Conservation (phyloP, 495 filamentous ascomycete genomes). For the Xylaria cubensis region DNA sequence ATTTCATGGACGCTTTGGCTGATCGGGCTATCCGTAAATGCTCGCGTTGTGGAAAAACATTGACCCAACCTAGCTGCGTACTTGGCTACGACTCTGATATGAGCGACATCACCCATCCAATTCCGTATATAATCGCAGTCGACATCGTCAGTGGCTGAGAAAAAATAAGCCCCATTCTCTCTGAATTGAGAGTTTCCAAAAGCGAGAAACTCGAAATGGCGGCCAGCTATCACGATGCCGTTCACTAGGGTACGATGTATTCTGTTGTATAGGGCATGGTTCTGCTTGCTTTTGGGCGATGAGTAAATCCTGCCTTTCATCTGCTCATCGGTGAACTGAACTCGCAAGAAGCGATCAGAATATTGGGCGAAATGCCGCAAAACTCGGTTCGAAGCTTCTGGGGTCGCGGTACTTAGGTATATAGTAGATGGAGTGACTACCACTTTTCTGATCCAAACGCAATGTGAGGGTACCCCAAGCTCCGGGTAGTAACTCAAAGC, state of each 20-base stretch:
- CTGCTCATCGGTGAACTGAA: conserved; percentile 87
- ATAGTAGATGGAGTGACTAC: conserved; percentile 84
- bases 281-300: conserved; percentile 53
- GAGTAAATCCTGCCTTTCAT: conserved; percentile 54
- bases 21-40: conserved; percentile 47
- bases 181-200: conserved; percentile 96
- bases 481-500: conserved; percentile 54
- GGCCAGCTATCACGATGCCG: conserved; percentile 81
- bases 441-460: conserved; percentile 74
- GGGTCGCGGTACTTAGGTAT: conserved; percentile 73
- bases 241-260: conserved; percentile 73
- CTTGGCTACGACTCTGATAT: conserved; percentile 82
- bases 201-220: conserved; percentile 88
- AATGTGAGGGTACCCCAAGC: conserved; percentile 70
- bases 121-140: conserved; percentile 77
- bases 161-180: conserved; percentile 90
- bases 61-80: conserved; percentile 88
- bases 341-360: conserved; percentile 85
- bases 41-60: conserved; percentile 91
- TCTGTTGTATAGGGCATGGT: conserved; percentile 77
- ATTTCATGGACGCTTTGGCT: conserved; percentile 51
- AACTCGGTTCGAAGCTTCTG: conserved; percentile 89
- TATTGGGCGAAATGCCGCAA: conserved; percentile 71
- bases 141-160: conserved; percentile 68
- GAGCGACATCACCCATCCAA: conserved; percentile 87